Evolutionary conservation across 257 asterid species (phyloP).

Genomic region (Capsicum baccatum): DNA sequence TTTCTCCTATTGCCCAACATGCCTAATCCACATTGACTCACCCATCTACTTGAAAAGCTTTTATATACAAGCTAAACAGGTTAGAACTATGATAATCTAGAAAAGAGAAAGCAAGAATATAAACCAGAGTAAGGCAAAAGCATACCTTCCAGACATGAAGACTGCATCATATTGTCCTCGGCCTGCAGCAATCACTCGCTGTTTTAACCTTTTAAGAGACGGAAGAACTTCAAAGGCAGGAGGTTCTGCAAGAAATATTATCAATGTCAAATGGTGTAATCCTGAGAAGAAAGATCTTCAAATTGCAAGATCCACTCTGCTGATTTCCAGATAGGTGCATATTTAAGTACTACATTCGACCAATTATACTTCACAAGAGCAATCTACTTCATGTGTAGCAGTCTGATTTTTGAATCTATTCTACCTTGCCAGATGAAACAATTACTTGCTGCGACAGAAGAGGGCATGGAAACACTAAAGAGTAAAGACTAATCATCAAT

Average conservation of each 20-base stretch:
- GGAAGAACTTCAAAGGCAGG: slow-evolving; percentile 97
- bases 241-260: slow-evolving; percentile 54
- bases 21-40: not conserved
- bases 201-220: slow-evolving; percentile 79
- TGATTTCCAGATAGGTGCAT: not conserved
- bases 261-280: slow-evolving; percentile 1
- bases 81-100: not conserved
- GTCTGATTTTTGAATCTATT: not conserved
- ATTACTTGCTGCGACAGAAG: not conserved
- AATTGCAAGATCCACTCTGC: not conserved
- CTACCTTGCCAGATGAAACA: not conserved
- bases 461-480: not conserved
- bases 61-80: not conserved
- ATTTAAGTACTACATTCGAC: not conserved
- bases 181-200: slow-evolving; percentile 80
- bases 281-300: not conserved
- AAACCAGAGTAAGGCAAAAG: slow-evolving; percentile 16
- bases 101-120: not conserved
- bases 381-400: not conserved
- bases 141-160: slow-evolving; percentile 96
- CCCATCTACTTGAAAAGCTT: not conserved
- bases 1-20: not conserved
- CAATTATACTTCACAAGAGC: not conserved
- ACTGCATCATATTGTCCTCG: slow-evolving; percentile 87
- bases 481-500: not conserved